These are phyloP conservation scores for Ceratobasidium sp. DNA, from an alignment of 1,284 basidiomycete genomes.

Conservation along the genomic window DNA sequence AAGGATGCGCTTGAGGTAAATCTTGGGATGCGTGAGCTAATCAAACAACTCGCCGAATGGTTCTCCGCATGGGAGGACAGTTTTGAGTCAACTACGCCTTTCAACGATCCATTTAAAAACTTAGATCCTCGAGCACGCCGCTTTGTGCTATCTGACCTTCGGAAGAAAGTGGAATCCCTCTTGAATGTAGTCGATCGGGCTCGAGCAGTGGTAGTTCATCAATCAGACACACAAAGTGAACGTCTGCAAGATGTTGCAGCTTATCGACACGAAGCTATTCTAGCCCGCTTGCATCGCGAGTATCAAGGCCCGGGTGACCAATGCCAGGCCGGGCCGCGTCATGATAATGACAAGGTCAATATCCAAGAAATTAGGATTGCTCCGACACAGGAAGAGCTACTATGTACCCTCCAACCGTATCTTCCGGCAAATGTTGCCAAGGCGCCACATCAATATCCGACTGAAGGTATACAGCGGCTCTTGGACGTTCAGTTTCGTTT, in stretches of 20 bases:
- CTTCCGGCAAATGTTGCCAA: slow-evolving; percentile 69
- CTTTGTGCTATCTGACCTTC: neutral
- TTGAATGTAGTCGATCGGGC: neutral
- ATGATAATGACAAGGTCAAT: slow-evolving; percentile 74
- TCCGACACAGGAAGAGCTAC: slow-evolving; percentile 73
- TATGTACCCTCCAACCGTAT: slow-evolving; percentile 63
- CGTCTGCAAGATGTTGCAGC: slow-evolving; percentile 51
- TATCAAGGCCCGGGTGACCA: slow-evolving; percentile 70
- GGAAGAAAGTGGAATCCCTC: slow-evolving; percentile 12
- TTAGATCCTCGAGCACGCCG: slow-evolving; percentile 39
- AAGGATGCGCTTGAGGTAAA: slow-evolving; percentile 66
- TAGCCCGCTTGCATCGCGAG: slow-evolving; percentile 58
- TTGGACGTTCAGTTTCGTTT: slow-evolving; percentile 79
- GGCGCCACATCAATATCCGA: slow-evolving; percentile 71
- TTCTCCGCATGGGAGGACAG: slow-evolving; percentile 64
- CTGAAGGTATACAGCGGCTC: slow-evolving; percentile 68
- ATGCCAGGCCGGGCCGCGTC: slow-evolving; percentile 66
- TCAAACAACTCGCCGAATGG: slow-evolving; percentile 62
- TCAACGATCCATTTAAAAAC: slow-evolving; percentile 55
- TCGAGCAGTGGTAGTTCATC: neutral
- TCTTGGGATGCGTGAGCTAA: slow-evolving; percentile 62
- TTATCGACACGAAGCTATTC: slow-evolving; percentile 49
- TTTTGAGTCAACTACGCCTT: slow-evolving; percentile 59
- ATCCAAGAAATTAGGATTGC: slow-evolving; percentile 70
- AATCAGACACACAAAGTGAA: slow-evolving; percentile 11